Evolutionary conservation across 2,329 filamentous ascomycete genomes (phyloP).

Genomic region (Aspergillus terreus): DNA sequence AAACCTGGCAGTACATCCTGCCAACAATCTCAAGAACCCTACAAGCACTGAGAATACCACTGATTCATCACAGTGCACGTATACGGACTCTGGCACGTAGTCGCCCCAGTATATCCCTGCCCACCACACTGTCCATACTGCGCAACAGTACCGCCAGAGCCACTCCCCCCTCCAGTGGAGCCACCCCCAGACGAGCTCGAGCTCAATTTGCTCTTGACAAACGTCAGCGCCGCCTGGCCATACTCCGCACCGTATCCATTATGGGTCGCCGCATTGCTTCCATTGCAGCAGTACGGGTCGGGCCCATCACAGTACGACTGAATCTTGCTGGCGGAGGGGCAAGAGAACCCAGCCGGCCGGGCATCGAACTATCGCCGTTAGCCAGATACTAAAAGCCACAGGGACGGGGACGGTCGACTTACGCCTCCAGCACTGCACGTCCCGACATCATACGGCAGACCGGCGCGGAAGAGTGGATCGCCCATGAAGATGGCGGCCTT

Average conservation of each 20-base stretch:
- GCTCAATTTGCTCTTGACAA: slow-evolving; percentile 49
- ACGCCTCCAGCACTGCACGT: slow-evolving; percentile 58
- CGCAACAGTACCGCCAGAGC: neutral
- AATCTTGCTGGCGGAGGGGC: slow-evolving; percentile 55
- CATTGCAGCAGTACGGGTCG: slow-evolving; percentile 66
- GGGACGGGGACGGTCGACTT: slow-evolving; percentile 26
- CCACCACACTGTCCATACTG: neutral
- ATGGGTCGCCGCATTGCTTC: slow-evolving; percentile 57
- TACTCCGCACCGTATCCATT: slow-evolving; percentile 62
- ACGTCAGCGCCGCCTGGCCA: slow-evolving; percentile 55
- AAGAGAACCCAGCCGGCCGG: slow-evolving; percentile 55
- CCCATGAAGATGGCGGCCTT: slow-evolving; percentile 65
- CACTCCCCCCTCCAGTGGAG: neutral
- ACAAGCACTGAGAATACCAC: neutral
- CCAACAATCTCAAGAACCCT: neutral
- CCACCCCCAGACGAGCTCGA: neutral
- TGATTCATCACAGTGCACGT: neutral
- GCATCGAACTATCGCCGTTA: slow-evolving; percentile 55
- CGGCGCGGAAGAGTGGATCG: slow-evolving; percentile 55
- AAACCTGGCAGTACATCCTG: neutral
- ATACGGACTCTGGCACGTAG: neutral
- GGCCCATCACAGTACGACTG: slow-evolving; percentile 62
- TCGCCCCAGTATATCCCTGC: neutral
- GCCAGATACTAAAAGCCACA: neutral
- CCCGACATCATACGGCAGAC: slow-evolving; percentile 58